phyloP scores from a whole-genome alignment of 2,329 filamentous ascomycete species.

The Fusarium irregulare region DNA sequence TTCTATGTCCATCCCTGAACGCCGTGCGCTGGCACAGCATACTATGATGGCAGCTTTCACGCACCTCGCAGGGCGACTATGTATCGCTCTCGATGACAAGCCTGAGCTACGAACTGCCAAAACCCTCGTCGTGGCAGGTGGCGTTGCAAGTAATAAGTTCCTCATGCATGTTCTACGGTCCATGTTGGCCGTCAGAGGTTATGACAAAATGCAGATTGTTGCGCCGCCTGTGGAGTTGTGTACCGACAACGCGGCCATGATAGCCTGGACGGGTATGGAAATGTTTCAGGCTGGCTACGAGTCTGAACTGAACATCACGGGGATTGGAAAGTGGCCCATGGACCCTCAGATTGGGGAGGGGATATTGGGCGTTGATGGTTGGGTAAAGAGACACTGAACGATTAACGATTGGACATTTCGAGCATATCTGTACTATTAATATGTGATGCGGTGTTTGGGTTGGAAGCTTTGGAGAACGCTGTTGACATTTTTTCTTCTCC shows the following conservation, averaged over 20 bases:
- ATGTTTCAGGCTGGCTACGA: constrained; percentile 86
- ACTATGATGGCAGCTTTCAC: constrained; percentile 87
- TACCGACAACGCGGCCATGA: constrained; percentile 98
- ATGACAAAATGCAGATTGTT: constrained; percentile 68
- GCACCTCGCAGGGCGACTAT: constrained; percentile 80
- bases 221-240: constrained; percentile 84
- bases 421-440: constrained; percentile 8
- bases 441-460: neutral
- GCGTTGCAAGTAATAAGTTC: constrained; percentile 88
- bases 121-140: constrained; percentile 86
- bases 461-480: constrained; percentile 16
- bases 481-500: constrained; percentile 17
- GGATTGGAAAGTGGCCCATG: constrained; percentile 79
- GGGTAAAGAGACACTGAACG: constrained; percentile 50
- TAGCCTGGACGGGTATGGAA: constrained; percentile 91
- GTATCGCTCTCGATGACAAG: constrained; percentile 69
- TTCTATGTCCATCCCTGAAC: constrained; percentile 66
- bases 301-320: constrained; percentile 68
- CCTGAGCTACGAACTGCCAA: constrained; percentile 53
- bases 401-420: neutral
- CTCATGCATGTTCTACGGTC: constrained; percentile 73
- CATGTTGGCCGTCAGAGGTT: constrained; percentile 74
- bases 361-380: constrained; percentile 70
- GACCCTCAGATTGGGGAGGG: constrained; percentile 70
- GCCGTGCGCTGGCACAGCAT: constrained; percentile 75